A percentile compares a stretch with the other conserved stretches of the same genome.
These are phyloP conservation scores for Apophysomyces elegans DNA, from an alignment of 371 early-diverging fungal species.

Conservation along the genomic window DNA sequence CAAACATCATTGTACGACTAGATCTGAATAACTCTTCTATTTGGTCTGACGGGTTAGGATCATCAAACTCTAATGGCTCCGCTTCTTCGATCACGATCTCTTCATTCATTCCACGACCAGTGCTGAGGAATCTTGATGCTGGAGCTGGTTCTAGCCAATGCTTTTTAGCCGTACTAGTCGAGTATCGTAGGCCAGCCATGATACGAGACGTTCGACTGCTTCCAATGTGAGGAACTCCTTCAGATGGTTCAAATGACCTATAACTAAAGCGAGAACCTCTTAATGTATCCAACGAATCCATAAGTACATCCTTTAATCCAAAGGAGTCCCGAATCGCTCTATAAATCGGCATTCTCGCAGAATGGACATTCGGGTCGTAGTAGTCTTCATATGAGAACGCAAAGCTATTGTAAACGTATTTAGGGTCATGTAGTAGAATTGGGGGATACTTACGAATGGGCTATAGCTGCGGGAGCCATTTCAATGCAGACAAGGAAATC, in stretches of 20 bases:
- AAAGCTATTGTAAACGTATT: slow-evolving; percentile 35
- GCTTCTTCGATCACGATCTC: slow-evolving; percentile 26
- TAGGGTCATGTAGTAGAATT: background rate
- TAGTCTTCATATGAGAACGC: slow-evolving; percentile 83
- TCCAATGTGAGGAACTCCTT: slow-evolving; percentile 63
- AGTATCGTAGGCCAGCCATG: slow-evolving; percentile 81
- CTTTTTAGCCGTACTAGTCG: slow-evolving; percentile 73
- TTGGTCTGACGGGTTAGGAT: slow-evolving; percentile 42
- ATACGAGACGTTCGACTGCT: slow-evolving; percentile 65
- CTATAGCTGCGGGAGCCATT: slow-evolving; percentile 85
- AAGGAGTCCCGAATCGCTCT: slow-evolving; percentile 83
- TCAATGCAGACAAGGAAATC: slow-evolving; percentile 93
- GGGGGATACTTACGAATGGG: slow-evolving; percentile 68
- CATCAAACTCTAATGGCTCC: slow-evolving; percentile 46
- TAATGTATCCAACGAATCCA: slow-evolving; percentile 82
- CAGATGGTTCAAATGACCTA: slow-evolving; percentile 80
- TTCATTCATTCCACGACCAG: slow-evolving; percentile 44
- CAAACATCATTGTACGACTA: slow-evolving; percentile 52
- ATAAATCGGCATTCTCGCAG: slow-evolving; percentile 79
- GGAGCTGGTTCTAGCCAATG: slow-evolving; percentile 74
- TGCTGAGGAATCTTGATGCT: slow-evolving; percentile 38
- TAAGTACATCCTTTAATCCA: slow-evolving; percentile 81
- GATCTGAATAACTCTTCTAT: slow-evolving; percentile 45
- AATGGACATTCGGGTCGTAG: slow-evolving; percentile 58
- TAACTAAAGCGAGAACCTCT: slow-evolving; percentile 81